Evolutionary conservation across 2,329 filamentous ascomycete genomes (phyloP), one percentile per base, ranked within the genome.

Genomic region (Claviceps fusiformis): DNA sequence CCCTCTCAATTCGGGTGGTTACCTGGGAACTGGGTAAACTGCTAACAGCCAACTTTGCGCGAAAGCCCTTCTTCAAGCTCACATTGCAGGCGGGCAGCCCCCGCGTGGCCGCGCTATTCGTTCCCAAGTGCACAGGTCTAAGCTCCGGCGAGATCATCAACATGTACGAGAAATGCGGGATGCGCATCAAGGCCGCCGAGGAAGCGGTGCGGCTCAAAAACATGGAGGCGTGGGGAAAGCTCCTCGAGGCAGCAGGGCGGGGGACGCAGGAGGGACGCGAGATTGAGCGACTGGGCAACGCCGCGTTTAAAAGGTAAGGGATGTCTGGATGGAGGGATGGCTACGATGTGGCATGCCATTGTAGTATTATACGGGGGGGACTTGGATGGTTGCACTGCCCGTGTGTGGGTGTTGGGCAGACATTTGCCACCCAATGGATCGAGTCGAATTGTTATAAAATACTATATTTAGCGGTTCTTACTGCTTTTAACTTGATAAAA

Each of bases 131-230:
- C 73, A 85, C 84, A 17, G 76, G 77, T 55, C 68, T 95, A 50
- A 78, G 83, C 48, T 75, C 80, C 1, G 78, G 81, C 3, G 86
- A 90, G 62, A 76, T 85, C 3, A 85, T 95, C 55, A 81, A 86
- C 61, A 96, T 98, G 92, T 98, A 91, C 79, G 84, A 95, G 63
- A 95, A 95, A 72, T 97, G 93, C 68, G 92, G 92, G 19, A 81
- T 95, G 83, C 76, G 89, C 48, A 80, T 86, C 33, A 90, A 89
- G 71, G 93, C 93, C 2, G 93, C 87, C 4, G 91, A 97, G 71
- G 93, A 97, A 72, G 92, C 93, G 3, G 78, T 90, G 57, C 89
- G 84, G 72, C 77, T 80, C 57, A 95, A 87, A 70, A 88, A 98
- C 66, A 74, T 81, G 51, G 85, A 84, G 62, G 74, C 84, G n/a